phyloP scores from a whole-genome alignment of 2,329 filamentous ascomycete species.

The Cytospora schulzeri region DNA sequence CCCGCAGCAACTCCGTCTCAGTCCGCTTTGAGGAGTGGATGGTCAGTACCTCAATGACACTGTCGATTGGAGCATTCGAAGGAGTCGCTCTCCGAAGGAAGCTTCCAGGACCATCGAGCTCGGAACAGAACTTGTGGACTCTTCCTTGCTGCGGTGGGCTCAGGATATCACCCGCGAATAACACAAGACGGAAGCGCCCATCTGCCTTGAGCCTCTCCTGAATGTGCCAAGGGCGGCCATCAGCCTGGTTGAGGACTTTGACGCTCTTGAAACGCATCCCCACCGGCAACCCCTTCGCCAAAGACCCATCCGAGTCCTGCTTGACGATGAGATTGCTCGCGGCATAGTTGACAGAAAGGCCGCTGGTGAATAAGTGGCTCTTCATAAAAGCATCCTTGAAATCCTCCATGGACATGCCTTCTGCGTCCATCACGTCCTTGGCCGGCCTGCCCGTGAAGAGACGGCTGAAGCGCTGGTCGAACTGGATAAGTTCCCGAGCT shows the following conservation, averaged over 20 bases:
- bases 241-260: conserved; percentile 61
- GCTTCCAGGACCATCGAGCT: conserved; percentile 39
- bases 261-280: conserved; percentile 62
- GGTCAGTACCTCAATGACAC: conserved; percentile 61
- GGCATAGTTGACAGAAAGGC: conserved; percentile 56
- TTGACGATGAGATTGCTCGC: conserved; percentile 59
- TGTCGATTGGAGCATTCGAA: conserved; percentile 29
- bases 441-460: conserved; percentile 60
- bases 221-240: conserved; percentile 59
- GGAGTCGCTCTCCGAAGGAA: conserved; percentile 46
- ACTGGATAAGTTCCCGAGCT: conserved; percentile 67
- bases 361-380: conserved; percentile 57
- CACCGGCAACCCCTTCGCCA: conserved; percentile 48
- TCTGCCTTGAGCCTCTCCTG: conserved; percentile 56
- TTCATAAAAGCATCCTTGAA: conserved; percentile 65
- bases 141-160: conserved; percentile 44
- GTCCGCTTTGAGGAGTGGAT: conserved; percentile 57
- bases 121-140: conserved; percentile 50
- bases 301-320: conserved; percentile 35
- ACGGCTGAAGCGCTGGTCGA: conserved; percentile 59
- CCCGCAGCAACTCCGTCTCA: conserved; percentile 50
- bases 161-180: conserved; percentile 64
- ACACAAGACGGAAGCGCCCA: conserved; percentile 58
- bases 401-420: conserved; percentile 62
- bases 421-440: conserved; percentile 61